Base-by-base conservation (phyloP, 2,329 filamentous ascomycete genomes). In the Trichophyton benhamiae region DNA sequence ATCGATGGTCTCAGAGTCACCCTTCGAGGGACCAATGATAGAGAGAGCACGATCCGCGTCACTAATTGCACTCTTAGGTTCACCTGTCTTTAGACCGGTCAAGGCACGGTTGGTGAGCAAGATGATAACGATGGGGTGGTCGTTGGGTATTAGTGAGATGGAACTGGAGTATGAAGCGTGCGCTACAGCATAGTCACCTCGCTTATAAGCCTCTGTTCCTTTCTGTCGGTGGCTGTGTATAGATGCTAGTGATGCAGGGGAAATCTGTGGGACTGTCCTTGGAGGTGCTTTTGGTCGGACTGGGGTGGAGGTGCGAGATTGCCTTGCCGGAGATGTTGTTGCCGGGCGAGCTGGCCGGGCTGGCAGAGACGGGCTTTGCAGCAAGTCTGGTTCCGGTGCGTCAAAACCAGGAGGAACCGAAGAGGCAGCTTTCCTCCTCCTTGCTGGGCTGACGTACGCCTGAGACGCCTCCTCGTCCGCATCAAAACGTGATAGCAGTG, bases 41-140 rank as follows among this genome's bases (percentile, higher is more conserved):
- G 79, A 78, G 20, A 99, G 77, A 0, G 90, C 91, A 1, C 82
- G 80, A 69, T 97, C 91, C 8, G 91, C 89, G 71, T 99, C 92
- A 0, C 82, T 79, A 17, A 97, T 85, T 0, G 92, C 91, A 62
- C 87, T 83, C 72, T 95, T 96, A 0, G 92, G 88, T 67, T 95
- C 90, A 55, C 94, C 94, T 0, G 88, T 92, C 74, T 97, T 97
- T 61, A 97, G 80, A 2, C 87, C 87, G 0, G 92, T 96, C 65
- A 97, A 80, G 3, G 94, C 88, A 60, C 90, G 89, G 72, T 99
- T 99, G 68, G 89, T 92, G 22, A 95, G 83, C 5, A 97, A 82
- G n/a, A 97, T 79, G 63, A 97, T 94, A 17, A 84, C 84, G 25
- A 97, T 79, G 0, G 92, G 92, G 71, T 99, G 94, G 3, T 80